A percentile compares a stretch with the other conserved stretches of the same genome.
phyloP scores from a whole-genome alignment of 176 grass and related monocot species.

The Oryza officinalis region DNA sequence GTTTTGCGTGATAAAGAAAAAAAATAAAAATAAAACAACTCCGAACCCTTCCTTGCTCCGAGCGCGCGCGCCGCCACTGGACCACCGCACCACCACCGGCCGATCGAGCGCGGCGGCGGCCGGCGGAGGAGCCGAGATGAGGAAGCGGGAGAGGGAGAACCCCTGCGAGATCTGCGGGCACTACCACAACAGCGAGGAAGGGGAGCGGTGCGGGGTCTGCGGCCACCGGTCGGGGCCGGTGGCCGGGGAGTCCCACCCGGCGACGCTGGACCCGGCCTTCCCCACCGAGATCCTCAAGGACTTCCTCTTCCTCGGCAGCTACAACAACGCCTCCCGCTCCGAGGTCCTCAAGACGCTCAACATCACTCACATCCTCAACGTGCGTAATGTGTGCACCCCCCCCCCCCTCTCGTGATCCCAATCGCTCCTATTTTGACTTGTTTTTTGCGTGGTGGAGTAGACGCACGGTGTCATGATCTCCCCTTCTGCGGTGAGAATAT shows the following conservation, averaged over 20 bases:
- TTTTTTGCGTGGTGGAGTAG: background rate
- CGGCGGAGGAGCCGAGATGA: slow-evolving; percentile 37
- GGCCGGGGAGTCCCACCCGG: slow-evolving; percentile 4
- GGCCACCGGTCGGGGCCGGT: slow-evolving; percentile 48
- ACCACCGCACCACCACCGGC: background rate
- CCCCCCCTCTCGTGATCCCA: background rate
- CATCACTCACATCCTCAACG: slow-evolving; percentile 85
- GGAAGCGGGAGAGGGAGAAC: slow-evolving; percentile 87
- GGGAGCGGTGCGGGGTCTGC: slow-evolving; percentile 81
- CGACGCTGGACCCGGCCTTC: slow-evolving; percentile 57
- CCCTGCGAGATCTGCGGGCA: slow-evolving; percentile 85
- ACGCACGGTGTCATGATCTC: background rate
- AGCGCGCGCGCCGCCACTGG: background rate
- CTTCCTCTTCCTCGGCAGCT: slow-evolving; percentile 95
- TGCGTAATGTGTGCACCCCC: slow-evolving; percentile 21
- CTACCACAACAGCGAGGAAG: slow-evolving; percentile 85
- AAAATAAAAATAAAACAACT: background rate
- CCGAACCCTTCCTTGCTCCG: background rate
- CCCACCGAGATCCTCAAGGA: slow-evolving; percentile 73
- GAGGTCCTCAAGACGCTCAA: slow-evolving; percentile 70
- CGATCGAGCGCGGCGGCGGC: background rate
- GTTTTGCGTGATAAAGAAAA: background rate
- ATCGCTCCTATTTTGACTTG: background rate
- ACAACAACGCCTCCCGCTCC: slow-evolving; percentile 74
- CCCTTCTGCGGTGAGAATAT: background rate